Evolutionary conservation across 768 basidiomycete species (phyloP).

Genomic region (Amanita brunnescens): DNA sequence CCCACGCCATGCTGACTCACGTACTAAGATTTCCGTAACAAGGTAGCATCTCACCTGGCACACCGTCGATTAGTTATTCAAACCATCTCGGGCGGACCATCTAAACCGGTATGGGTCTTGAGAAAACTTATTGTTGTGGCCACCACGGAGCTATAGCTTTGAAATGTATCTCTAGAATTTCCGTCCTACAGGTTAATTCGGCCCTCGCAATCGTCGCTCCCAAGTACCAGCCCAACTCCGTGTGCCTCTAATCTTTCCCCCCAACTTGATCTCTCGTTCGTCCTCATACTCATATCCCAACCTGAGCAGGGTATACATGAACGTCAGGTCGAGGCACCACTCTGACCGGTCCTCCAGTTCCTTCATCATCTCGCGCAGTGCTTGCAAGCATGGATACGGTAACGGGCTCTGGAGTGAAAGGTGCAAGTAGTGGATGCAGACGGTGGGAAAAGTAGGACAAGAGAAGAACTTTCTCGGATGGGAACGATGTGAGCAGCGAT

Average conservation of each 20-base stretch:
- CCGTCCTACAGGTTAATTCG: conserved; percentile 46
- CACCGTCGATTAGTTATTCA: too few relatives aligned
- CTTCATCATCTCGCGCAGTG: conserved; percentile 48
- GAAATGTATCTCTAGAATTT: too few relatives aligned
- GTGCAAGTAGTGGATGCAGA: conserved; percentile 79
- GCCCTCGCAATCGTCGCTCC: conserved; percentile 79
- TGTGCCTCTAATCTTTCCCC: conserved; percentile 86
- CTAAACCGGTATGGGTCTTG: too few relatives aligned
- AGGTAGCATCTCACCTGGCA: too few relatives aligned
- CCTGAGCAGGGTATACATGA: conserved; percentile 82
- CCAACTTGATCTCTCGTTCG: conserved; percentile 60
- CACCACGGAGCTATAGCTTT: too few relatives aligned
- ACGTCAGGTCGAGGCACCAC: conserved; percentile 93
- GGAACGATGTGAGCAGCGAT: conserved; percentile 81
- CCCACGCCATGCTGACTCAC: too few relatives aligned
- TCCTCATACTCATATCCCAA: conserved; percentile 86
- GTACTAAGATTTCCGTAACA: too few relatives aligned
- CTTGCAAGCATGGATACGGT: conserved; percentile 50
- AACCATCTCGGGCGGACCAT: too few relatives aligned
- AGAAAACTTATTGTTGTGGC: too few relatives aligned
- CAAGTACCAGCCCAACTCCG: conserved; percentile 91
- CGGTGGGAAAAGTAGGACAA: conserved; percentile 99
- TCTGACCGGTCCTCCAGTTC: conserved; percentile 83
- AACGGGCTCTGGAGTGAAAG: conserved; percentile 26
- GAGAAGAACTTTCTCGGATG: conserved; percentile 76